A percentile compares a stretch with the other conserved stretches of the same genome.
Evolutionary conservation across 2,329 filamentous ascomycete genomes (phyloP).

Genomic region (Microascus cirrosus): DNA sequence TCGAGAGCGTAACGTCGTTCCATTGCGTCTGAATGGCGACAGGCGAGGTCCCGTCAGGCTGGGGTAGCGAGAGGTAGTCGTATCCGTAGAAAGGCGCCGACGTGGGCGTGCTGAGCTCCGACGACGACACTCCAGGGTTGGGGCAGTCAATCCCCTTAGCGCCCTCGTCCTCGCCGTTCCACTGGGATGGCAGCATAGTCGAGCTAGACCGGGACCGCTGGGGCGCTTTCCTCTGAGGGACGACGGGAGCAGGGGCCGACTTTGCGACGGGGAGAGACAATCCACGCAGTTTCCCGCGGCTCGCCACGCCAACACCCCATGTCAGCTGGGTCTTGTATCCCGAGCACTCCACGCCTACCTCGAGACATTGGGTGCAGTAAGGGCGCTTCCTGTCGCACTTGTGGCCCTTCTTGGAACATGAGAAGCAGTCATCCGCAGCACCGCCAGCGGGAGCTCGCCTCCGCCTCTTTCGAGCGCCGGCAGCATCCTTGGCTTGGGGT

Average conservation of each 20-base stretch:
- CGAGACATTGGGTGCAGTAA: conserved; percentile 90
- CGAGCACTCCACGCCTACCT: conserved; percentile 83
- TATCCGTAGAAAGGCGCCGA: conserved; percentile 14
- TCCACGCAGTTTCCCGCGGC: conserved; percentile 85
- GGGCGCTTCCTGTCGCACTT: conserved; percentile 87
- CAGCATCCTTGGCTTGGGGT: conserved; percentile 35
- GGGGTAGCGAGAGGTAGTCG: conserved; percentile 41
- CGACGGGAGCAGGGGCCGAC: conserved; percentile 38
- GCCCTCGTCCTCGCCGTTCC: not conserved
- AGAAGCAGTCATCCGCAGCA: conserved; percentile 89
- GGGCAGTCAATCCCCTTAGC: not conserved
- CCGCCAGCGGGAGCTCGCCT: conserved; percentile 81
- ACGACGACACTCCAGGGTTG: not conserved
- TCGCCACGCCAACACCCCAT: conserved; percentile 92
- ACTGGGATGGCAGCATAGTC: conserved; percentile 13
- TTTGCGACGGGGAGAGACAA: conserved; percentile 64
- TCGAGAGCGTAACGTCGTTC: conserved; percentile 10
- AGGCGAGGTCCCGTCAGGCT: conserved; percentile 28
- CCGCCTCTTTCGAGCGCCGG: conserved; percentile 58
- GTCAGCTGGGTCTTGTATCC: conserved; percentile 96
- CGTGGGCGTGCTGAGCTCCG: conserved; percentile 6
- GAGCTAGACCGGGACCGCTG: conserved; percentile 34
- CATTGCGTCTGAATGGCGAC: conserved; percentile 28
- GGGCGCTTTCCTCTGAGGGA: conserved; percentile 33
- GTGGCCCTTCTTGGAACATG: conserved; percentile 71